Conservation (phyloP, 2,329 filamentous ascomycete genomes). For the Fusarium ramigenum region DNA sequence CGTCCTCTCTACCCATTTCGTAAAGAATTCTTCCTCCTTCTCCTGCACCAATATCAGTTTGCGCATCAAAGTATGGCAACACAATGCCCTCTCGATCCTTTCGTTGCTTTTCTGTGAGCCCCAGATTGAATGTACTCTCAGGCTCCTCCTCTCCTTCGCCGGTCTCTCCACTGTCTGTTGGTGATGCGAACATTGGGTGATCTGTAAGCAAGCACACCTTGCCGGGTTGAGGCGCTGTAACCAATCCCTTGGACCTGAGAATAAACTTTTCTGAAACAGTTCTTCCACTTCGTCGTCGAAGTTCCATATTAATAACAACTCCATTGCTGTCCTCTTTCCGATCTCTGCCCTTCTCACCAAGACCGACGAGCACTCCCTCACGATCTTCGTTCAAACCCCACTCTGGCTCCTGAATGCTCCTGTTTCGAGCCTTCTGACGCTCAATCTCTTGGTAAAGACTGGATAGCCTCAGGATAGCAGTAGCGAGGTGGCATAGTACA, state of each 20-base stretch:
- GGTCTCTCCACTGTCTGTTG: conserved; percentile 48
- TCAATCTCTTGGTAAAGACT: conserved; percentile 79
- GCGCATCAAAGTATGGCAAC: conserved; percentile 95
- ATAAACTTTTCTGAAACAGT: conserved; percentile 76
- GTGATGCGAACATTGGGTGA: conserved; percentile 72
- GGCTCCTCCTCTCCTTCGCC: conserved; percentile 62
- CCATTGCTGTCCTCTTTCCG: conserved; percentile 49
- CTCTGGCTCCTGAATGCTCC: conserved; percentile 77
- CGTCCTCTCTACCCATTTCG: conserved; percentile 95
- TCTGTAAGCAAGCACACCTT: conserved; percentile 74
- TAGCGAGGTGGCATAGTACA: conserved; percentile 85
- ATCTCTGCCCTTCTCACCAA: conserved; percentile 60
- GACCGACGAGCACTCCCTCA: conserved; percentile 80
- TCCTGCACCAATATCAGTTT: conserved; percentile 79
- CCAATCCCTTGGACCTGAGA: conserved; percentile 48
- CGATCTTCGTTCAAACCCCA: conserved; percentile 81
- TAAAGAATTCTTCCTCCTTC: conserved; percentile 95
- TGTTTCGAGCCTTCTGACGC: conserved; percentile 77
- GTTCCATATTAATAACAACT: conserved; percentile 86
- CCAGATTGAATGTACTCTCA: conserved; percentile 84
- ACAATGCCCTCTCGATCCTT: conserved; percentile 88
- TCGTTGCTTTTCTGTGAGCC: conserved; percentile 90
- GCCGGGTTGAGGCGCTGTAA: conserved; percentile 38
- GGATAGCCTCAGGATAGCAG: conserved; percentile 79
- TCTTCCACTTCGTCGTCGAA: conserved; percentile 83